Base-by-base conservation (phyloP, 2,329 filamentous ascomycete genomes). In the Colletotrichum abscissum region DNA sequence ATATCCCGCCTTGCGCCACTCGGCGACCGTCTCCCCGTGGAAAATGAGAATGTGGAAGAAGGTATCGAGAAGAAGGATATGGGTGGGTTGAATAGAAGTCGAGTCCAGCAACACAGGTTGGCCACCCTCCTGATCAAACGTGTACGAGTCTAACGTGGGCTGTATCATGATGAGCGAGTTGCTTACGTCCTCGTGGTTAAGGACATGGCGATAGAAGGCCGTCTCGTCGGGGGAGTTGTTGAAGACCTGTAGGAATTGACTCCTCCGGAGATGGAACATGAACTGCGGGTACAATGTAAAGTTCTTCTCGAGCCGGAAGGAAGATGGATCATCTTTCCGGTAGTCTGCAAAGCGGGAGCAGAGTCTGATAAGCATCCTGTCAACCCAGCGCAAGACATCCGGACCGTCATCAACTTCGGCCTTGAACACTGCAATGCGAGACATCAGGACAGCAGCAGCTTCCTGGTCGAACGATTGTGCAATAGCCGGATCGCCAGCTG, bases 31-130 rank as follows among this genome's bases (percentile, higher is more conserved):
- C 87, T 99, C 96, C 75, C 97, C 97, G 79, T 99, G 95, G 90
- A 98, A 99, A 78, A 99, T 99, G 68, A 99, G 91, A 75, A 99
- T 99, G 82, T 99, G 97, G 90, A 99, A 99, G 88, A 99, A 99
- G 0, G 97, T 98, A 80, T 99, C 97, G 68, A 99, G 92, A 12
- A 99, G 91, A 63, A 99, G 89, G 74, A 98, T 94, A 73, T 98
- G 97, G 26, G 95, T 94, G 11, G 95, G 93, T 81, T 98, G 96
- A 78, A 99, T 99, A 6, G 95, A 98, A 46, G 95, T 95, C 16
- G 96, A 98, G 82, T 99, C 97, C 46, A 99, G 90, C 28, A 99
- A 87, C n/a, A 99, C 97, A 2, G 97, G 96, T 76, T 95, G 91
- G 59, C 94, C 93, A 30, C 95, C 95, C 74, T 98, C 96, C 79